These are phyloP conservation scores for Vaccinium darrowii DNA, from an alignment of 148 eudicot species.

Conservation along the genomic window DNA sequence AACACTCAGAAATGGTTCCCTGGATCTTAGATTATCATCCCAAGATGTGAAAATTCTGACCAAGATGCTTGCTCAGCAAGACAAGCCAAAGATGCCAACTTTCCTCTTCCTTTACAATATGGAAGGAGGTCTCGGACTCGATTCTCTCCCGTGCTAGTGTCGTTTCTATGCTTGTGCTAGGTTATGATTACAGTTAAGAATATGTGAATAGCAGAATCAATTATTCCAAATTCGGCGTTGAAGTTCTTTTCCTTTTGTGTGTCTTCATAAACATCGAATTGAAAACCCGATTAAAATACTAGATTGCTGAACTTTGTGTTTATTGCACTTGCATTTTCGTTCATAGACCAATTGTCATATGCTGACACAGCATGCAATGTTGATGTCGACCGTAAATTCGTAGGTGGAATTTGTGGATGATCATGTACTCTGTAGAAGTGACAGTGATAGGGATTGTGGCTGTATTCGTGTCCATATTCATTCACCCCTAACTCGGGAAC, in stretches of 20 bases:
- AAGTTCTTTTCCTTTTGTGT: not conserved
- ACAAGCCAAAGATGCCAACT: conserved; percentile 22
- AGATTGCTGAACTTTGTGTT: too few species aligned
- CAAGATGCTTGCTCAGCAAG: not conserved
- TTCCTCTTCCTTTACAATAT: not conserved
- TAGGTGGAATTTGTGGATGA: too few species aligned
- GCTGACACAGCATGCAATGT: too few species aligned
- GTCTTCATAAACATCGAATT: not conserved
- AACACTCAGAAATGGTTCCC: conserved; percentile 54
- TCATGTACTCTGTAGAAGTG: too few species aligned
- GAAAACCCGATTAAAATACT: not conserved
- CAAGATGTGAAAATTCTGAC: conserved; percentile 32
- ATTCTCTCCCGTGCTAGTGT: not conserved
- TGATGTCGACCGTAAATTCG: too few species aligned
- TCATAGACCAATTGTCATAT: too few species aligned
- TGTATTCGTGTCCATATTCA: too few species aligned
- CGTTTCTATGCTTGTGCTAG: not conserved
- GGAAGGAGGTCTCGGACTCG: not conserved
- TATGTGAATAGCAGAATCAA: not conserved
- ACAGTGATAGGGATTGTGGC: too few species aligned
- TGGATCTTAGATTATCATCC: conserved; percentile 16
- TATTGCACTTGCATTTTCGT: too few species aligned
- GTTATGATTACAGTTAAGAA: not conserved
- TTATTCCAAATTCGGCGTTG: not conserved
- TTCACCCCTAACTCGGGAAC: too few species aligned